Evolutionary conservation across 73 alveolate genomes (phyloP).

Genomic region (Loxodes magnus): DNA sequence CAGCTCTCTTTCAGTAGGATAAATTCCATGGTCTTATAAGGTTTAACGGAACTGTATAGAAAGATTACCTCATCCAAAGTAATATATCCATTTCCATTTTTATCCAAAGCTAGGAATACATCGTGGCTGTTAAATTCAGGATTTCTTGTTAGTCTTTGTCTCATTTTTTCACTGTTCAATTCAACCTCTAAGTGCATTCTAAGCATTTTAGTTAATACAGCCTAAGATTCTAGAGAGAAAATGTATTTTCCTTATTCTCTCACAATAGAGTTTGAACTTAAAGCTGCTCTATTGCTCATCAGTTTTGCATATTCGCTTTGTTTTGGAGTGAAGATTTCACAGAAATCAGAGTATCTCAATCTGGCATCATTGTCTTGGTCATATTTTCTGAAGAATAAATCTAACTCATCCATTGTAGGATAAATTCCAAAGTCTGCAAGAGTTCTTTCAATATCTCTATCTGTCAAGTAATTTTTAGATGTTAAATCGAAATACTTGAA

Average conservation of each 20-base stretch:
- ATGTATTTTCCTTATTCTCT: conserved; percentile 14
- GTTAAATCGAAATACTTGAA: background rate
- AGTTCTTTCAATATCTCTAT: conserved; percentile 24
- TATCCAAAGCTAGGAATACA: conserved; percentile 26
- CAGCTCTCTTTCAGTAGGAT: conserved; percentile 11
- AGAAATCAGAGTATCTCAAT: conserved; percentile 29
- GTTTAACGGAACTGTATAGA: conserved; percentile 4
- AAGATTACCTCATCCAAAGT: conserved; percentile 25
- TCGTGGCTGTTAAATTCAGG: conserved; percentile 19
- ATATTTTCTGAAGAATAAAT: conserved; percentile 23
- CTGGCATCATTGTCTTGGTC: conserved; percentile 15
- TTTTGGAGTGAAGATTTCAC: conserved; percentile 29
- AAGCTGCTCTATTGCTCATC: conserved; percentile 12
- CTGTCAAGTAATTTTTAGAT: background rate
- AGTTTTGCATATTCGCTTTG: conserved; percentile 17
- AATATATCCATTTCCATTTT: conserved; percentile 20
- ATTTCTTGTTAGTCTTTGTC: conserved; percentile 18
- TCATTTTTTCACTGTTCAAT: conserved; percentile 11
- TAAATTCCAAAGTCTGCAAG: conserved; percentile 10
- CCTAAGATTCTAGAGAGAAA: conserved; percentile 14
- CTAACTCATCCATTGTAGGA: conserved; percentile 26
- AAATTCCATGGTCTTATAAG: conserved; percentile 6
- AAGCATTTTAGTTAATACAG: conserved; percentile 12
- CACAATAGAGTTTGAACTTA: background rate
- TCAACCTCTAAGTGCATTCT: conserved; percentile 14